phyloP scores from a whole-genome alignment of 768 basidiomycete species.

The Boletus rubropictus region DNA sequence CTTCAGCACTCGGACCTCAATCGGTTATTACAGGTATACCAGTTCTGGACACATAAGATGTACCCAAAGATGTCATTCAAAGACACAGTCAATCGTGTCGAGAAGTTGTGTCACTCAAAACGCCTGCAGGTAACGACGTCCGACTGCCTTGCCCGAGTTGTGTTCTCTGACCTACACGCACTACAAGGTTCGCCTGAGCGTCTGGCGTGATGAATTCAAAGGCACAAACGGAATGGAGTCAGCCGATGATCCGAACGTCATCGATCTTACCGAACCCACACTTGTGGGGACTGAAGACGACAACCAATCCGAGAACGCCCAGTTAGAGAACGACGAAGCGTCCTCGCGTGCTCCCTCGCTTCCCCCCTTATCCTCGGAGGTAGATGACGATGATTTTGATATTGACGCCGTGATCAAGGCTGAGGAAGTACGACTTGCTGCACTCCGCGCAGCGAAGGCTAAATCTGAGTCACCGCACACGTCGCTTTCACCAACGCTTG shows the following conservation, averaged over 20 bases:
- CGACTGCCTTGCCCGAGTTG: background rate
- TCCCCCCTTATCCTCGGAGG: constrained; percentile 38
- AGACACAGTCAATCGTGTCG: constrained; percentile 80
- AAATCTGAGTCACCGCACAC: background rate
- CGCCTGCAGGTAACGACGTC: constrained; percentile 67
- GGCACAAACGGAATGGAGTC: constrained; percentile 35
- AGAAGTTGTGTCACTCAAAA: constrained; percentile 81
- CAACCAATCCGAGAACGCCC: constrained; percentile 7
- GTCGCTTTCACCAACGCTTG: constrained; percentile 1
- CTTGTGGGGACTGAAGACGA: constrained; percentile 24
- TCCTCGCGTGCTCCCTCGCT: constrained; percentile 37
- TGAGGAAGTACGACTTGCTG: constrained; percentile 35
- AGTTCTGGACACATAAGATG: constrained; percentile 92
- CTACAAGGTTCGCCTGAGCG: constrained; percentile 59
- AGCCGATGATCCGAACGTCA: constrained; percentile 20
- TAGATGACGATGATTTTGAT: constrained; percentile 45
- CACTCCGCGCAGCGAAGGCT: constrained; percentile 14
- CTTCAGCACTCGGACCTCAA: constrained; percentile 73
- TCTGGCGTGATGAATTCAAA: constrained; percentile 69
- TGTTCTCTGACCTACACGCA: constrained; percentile 6
- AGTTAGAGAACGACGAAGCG: constrained; percentile 20
- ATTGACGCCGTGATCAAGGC: constrained; percentile 47
- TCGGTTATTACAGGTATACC: constrained; percentile 76
- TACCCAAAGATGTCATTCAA: constrained; percentile 85
- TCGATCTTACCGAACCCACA: constrained; percentile 28